These are phyloP conservation scores for Hypericum perforatum DNA, from an alignment of 345 rosid genomes.

Conservation along the genomic window DNA sequence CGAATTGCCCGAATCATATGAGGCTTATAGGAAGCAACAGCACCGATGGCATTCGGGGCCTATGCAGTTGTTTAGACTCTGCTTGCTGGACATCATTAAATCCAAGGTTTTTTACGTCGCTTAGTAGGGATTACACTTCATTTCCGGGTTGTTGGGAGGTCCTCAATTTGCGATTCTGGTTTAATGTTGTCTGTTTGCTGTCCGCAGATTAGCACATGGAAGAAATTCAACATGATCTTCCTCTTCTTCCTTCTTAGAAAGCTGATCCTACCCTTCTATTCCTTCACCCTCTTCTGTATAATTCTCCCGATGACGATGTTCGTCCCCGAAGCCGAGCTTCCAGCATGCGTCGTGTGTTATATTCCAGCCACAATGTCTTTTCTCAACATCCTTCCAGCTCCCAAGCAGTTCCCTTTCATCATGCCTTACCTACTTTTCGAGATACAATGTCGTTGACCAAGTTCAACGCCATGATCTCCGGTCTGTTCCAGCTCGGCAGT, in stretches of 20 bases:
- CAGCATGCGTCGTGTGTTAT: constrained; percentile 88
- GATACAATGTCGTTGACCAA: constrained; percentile 95
- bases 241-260: constrained; percentile 83
- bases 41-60: constrained; percentile 99
- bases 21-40: constrained; percentile 90
- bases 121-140: not conserved
- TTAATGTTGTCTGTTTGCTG: constrained; percentile 4
- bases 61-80: constrained; percentile 90
- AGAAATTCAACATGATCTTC: constrained; percentile 86
- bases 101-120: constrained; percentile 44
- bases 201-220: constrained; percentile 67
- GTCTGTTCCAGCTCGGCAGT: constrained; percentile 89
- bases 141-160: not conserved
- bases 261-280: constrained; percentile 80
- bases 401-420: constrained; percentile 83
- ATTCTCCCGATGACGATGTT: constrained; percentile 97
- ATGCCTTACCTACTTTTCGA: constrained; percentile 95
- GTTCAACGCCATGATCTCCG: constrained; percentile 92
- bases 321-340: constrained; percentile 81
- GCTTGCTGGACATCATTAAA: constrained; percentile 60
- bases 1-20: constrained; percentile 88
- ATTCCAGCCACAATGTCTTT: constrained; percentile 95
- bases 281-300: constrained; percentile 90
- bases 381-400: constrained; percentile 89
- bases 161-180: not conserved